Evolutionary conservation across 2,329 filamentous ascomycete genomes (phyloP).

Genomic region (Cytospora mali): DNA sequence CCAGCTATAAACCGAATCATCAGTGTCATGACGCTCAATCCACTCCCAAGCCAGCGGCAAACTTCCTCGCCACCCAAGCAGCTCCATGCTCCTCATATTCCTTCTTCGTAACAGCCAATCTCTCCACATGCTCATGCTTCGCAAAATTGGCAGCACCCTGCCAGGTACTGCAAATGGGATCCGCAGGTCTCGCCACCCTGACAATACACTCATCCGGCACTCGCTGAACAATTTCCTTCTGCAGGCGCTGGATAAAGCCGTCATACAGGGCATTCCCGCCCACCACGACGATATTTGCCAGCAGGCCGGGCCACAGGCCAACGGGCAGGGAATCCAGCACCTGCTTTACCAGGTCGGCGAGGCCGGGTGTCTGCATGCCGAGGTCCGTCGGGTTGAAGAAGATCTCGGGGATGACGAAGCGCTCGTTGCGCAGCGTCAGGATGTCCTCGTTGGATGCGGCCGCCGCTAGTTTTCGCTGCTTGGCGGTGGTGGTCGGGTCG

Average conservation of each 20-base stretch:
- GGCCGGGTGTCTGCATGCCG: slow-evolving; percentile 78
- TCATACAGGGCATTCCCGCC: slow-evolving; percentile 81
- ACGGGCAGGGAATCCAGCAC: slow-evolving; percentile 74
- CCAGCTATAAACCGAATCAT: neutral
- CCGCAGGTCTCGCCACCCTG: slow-evolving; percentile 67
- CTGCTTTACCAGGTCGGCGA: slow-evolving; percentile 82
- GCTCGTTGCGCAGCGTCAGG: slow-evolving; percentile 85
- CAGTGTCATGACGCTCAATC: slow-evolving; percentile 23
- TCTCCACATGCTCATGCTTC: slow-evolving; percentile 66
- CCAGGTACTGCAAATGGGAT: slow-evolving; percentile 85
- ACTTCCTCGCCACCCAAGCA: slow-evolving; percentile 73
- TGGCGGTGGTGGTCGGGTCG: slow-evolving; percentile 63
- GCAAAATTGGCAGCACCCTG: slow-evolving; percentile 80
- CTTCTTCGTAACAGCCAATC: slow-evolving; percentile 76
- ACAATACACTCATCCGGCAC: slow-evolving; percentile 79
- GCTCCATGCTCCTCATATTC: slow-evolving; percentile 90
- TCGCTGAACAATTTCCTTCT: slow-evolving; percentile 71
- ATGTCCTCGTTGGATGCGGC: slow-evolving; percentile 70
- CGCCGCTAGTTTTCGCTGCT: slow-evolving; percentile 48
- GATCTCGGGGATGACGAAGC: slow-evolving; percentile 87
- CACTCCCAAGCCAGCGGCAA: slow-evolving; percentile 48
- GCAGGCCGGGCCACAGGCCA: slow-evolving; percentile 79
- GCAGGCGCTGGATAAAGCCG: slow-evolving; percentile 80
- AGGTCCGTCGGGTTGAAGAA: slow-evolving; percentile 86
- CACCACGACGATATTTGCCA: slow-evolving; percentile 87